phyloP scores from a whole-genome alignment of 2,329 filamentous ascomycete genomes.

The Monilinia aucupariae region DNA sequence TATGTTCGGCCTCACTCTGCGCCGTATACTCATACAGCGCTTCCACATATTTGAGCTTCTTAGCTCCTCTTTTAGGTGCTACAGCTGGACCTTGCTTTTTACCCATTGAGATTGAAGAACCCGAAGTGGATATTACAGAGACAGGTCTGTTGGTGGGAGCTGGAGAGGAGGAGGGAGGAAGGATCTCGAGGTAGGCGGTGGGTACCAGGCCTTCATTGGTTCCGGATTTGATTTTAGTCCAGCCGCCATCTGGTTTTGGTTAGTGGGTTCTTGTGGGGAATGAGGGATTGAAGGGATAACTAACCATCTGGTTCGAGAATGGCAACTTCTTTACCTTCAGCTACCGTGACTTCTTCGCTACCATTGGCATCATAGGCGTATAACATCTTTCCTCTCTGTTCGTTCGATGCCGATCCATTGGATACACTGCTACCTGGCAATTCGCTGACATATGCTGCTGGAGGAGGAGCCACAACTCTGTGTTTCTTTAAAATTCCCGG shows the following conservation, averaged over 20 bases:
- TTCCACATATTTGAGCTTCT: conserved; percentile 90
- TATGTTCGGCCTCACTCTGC: conserved; percentile 79
- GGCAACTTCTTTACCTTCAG: conserved; percentile 71
- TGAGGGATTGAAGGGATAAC: conserved; percentile 29
- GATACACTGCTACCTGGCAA: conserved; percentile 46
- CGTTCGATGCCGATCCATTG: conserved; percentile 42
- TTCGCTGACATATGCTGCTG: conserved; percentile 69
- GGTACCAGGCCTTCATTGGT: conserved; percentile 81
- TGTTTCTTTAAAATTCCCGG: conserved; percentile 46
- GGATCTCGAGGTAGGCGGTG: conserved; percentile 72
- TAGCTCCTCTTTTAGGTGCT: conserved; percentile 82
- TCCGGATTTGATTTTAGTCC: conserved; percentile 76
- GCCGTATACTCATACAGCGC: conserved; percentile 89
- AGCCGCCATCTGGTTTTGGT: conserved; percentile 70
- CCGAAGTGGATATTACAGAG: conserved; percentile 74
- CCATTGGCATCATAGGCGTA: conserved; percentile 78
- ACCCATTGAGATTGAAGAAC: conserved; percentile 53
- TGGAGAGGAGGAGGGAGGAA: conserved; percentile 42
- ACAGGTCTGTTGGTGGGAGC: conserved; percentile 46
- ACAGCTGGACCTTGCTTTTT: conserved; percentile 53
- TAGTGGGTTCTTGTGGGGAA: conserved; percentile 31
- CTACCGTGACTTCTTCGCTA: conserved; percentile 73
- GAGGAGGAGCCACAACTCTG: conserved; percentile 82
- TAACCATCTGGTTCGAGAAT: conserved; percentile 85
- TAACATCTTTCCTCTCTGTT: conserved; percentile 79